Conservation (phyloP, 202 grass and related monocot genomes). For the Hordeum pubiflorum region DNA sequence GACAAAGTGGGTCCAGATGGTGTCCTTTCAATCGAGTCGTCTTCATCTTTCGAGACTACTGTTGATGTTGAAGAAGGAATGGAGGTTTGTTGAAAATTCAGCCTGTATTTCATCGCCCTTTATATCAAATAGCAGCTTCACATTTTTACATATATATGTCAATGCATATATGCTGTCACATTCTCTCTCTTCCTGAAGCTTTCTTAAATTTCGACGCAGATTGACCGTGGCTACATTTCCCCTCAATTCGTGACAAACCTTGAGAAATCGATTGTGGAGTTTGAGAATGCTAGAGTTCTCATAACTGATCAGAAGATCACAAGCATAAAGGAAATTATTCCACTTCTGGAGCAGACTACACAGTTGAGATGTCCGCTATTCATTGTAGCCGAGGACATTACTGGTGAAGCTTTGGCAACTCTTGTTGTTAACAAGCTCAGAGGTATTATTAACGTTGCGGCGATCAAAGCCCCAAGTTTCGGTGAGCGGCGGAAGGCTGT, state of each 20-base stretch:
- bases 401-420: slow-evolving; percentile 63
- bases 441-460: slow-evolving; percentile 62
- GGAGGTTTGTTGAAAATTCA: slow-evolving; percentile 41
- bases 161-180: neutral
- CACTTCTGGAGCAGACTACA: slow-evolving; percentile 59
- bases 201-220: slow-evolving; percentile 30
- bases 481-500: slow-evolving; percentile 58
- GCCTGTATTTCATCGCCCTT: neutral
- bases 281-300: slow-evolving; percentile 67
- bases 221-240: slow-evolving; percentile 63
- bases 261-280: slow-evolving; percentile 59
- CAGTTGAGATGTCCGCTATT: slow-evolving; percentile 56
- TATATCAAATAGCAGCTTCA: neutral
- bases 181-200: neutral
- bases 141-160: neutral
- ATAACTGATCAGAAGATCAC: slow-evolving; percentile 72
- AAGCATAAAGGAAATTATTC: slow-evolving; percentile 66
- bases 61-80: slow-evolving; percentile 76
- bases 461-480: slow-evolving; percentile 69
- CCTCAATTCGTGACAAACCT: slow-evolving; percentile 68
- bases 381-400: slow-evolving; percentile 62
- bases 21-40: slow-evolving; percentile 61
- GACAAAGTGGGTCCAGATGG: slow-evolving; percentile 70
- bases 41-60: slow-evolving; percentile 59
- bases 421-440: slow-evolving; percentile 73